Base-by-base conservation (phyloP, 1,139 yeast genomes). In the Geotrichum histeridarum region DNA sequence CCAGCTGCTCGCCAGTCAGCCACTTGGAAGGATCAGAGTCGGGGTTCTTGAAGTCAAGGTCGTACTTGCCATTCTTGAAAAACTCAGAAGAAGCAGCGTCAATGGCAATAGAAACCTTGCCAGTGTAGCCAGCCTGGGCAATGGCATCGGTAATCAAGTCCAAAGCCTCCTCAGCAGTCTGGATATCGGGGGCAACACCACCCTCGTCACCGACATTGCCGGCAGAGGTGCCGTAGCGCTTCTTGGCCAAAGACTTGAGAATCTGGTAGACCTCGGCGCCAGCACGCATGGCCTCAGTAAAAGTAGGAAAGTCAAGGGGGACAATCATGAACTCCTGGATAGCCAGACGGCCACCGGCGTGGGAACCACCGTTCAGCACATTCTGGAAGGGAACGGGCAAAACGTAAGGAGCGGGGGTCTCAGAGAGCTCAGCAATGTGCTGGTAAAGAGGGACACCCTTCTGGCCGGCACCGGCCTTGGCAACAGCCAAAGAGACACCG, bases 151-250 rank as follows among this genome's bases (percentile, higher is more conserved):
- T 80, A 73, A 91, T 88, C 74, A 91, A 84, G 78, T 90, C 96
- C 67, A 91, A 80, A 66, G 97, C 97, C 81, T 91, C 97, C 75
- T 82, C 87, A 71, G 98, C 90, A 67, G 95, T 81, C 64, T 84
- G 80, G 67, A 91, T 83, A 77, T 88, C 87, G 75, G 98, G 98
- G 68, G 97, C 97, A 80, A 91, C 96, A 82, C 98, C 98, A 84
- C 98, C 97, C 81, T 91, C 97, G 77, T 91, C 98, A 83, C 98
- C 98, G 72, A 91, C 97, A 79, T 91, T 91, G 78, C 96, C 97
- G 69, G 98, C 98, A 61, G 95, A 84, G 72, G 86, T 84, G 73
- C 98, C 98, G 83, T 90, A 91, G 75, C 78, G 80, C 83, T 86
- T 83, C 83, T 87, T 87, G 74, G 97, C 84, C 69, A 86, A 78